Conservation (phyloP, 1,139 yeast species). For the Pichia sp. region DNA sequence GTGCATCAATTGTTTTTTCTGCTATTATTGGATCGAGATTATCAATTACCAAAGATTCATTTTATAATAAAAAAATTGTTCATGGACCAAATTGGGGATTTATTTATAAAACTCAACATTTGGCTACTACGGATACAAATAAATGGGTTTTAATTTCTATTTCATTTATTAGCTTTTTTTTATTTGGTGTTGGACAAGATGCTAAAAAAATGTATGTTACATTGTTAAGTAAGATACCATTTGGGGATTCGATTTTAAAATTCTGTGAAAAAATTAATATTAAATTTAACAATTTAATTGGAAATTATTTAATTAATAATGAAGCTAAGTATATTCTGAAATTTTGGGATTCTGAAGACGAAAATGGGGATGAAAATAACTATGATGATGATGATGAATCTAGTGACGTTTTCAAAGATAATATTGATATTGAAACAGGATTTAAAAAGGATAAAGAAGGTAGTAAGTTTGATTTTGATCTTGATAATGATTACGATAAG, state of each 20-base stretch:
- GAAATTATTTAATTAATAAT: constrained; percentile 1
- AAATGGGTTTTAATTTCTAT: constrained; percentile 54
- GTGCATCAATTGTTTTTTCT: constrained; percentile 33
- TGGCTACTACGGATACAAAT: constrained; percentile 25
- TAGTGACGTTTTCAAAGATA: neutral
- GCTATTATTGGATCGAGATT: constrained; percentile 14
- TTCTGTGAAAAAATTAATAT: neutral
- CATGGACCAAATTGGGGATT: constrained; percentile 39
- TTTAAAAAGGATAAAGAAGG: neutral
- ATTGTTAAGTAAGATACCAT: constrained; percentile 8
- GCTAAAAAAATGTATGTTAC: constrained; percentile 53
- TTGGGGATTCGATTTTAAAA: constrained; percentile 4
- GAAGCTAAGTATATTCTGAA: constrained; percentile 3
- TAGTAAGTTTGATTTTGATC: neutral
- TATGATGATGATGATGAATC: neutral
- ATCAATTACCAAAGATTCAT: constrained; percentile 26
- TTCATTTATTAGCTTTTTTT: constrained; percentile 56
- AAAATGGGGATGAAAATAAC: neutral
- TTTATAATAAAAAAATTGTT: constrained; percentile 40
- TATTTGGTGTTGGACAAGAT: constrained; percentile 77
- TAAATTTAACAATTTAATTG: neutral
- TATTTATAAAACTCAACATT: constrained; percentile 33
- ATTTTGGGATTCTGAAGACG: constrained; percentile 10
- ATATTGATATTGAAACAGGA: neutral
- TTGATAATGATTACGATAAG: neutral